A percentile compares a stretch with the other conserved stretches of the same genome.
Conservation (phyloP, 441 rosid genomes). For the Adansonia grandidieri region DNA sequence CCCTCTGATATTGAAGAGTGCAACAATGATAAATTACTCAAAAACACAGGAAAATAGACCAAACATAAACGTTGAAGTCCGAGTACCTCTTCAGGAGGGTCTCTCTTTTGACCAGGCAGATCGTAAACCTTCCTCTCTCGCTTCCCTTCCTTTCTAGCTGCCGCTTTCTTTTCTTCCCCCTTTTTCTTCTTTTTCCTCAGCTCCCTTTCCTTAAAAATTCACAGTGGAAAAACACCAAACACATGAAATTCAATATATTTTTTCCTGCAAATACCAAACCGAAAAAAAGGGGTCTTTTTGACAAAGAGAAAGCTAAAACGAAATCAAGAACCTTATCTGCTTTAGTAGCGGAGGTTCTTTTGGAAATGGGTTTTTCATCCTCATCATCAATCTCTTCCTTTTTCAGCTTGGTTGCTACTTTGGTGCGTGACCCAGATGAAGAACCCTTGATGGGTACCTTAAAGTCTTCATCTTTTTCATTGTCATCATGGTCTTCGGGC, state of each 20-base stretch:
- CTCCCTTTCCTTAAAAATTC: constrained; percentile 38
- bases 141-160: constrained; percentile 42
- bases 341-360: constrained; percentile 42
- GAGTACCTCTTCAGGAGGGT: constrained; percentile 75
- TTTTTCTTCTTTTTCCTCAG: constrained; percentile 48
- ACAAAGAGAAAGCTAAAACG: neutral
- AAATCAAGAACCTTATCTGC: constrained; percentile 47
- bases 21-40: constrained; percentile 27
- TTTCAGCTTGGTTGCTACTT: constrained; percentile 37
- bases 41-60: neutral
- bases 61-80: neutral
- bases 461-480: constrained; percentile 24
- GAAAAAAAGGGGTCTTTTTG: neutral
- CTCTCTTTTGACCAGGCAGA: constrained; percentile 90
- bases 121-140: constrained; percentile 78
- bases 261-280: constrained; percentile 19
- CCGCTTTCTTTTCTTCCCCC: constrained; percentile 40
- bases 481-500: constrained; percentile 35
- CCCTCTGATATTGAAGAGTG: constrained; percentile 68
- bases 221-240: neutral
- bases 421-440: constrained; percentile 43
- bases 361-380: constrained; percentile 52
- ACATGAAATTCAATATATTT: neutral
- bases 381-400: constrained; percentile 48
- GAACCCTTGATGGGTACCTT: constrained; percentile 34